Evolutionary conservation across 2,329 filamentous ascomycete genomes (phyloP), one percentile per base, ranked within the genome.

Genomic region (Alternaria gaisen): DNA sequence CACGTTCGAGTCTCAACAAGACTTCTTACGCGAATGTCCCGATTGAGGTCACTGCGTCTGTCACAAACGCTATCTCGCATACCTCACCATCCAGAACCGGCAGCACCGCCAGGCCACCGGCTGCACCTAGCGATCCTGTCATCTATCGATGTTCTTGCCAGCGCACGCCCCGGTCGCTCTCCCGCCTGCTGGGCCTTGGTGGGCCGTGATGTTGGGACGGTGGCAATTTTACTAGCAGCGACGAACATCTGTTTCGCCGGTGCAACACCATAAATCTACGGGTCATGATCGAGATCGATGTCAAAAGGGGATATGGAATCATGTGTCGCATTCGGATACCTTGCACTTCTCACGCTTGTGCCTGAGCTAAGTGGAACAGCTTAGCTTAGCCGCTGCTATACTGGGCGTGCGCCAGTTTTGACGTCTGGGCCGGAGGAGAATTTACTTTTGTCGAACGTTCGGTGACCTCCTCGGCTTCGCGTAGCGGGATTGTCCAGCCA

Each of bases 1-100:
- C 59, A 61, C 36, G 50, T 46, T 50, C 44, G 56, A 59, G 40
- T 53, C 53, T 53, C 60, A 60, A 57, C 57, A 60, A 60, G 57
- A 60, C 14, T 40, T 24, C 12, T n/a, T 56, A 53, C 47, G 47
- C 51, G 44, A 51, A 41, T 28, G 32, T 51, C 28, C 53, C 48
- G 38, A 60, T 56, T 43, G 48, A 60, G 60, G 57, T 14, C 57
- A 53, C 28, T 60, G 53, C 60, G 28, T 63, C 53, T 47, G 48
- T 59, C 47, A 60, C 47, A 60, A 56, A 56, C 57, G 44, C 46
- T 58, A 53, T 53, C 44, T 43, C 52, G 48, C 54, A 57, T 56
- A 47, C 28, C 38, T 30, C 20, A 58, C 38, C 32, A 61, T 53
- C 48, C 48, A 61, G 54, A 53, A 58, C 41, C 18, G 58, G 54